These are phyloP conservation scores for Russula dissimulans DNA, from an alignment of 768 basidiomycete species.

Conservation along the genomic window DNA sequence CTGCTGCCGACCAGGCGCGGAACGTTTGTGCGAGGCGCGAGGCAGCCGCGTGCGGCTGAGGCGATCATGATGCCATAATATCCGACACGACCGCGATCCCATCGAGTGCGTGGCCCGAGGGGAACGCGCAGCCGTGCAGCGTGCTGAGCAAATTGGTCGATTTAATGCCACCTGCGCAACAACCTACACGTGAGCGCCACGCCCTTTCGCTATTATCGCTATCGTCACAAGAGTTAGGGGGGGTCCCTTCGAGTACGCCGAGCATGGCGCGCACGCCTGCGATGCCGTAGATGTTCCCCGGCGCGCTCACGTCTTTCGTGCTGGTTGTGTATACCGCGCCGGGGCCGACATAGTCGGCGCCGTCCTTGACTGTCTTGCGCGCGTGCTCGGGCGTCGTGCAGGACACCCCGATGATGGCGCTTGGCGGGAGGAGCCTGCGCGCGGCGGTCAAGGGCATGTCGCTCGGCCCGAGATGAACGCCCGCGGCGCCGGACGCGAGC, in stretches of 20 bases:
- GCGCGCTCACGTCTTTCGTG: conserved; percentile 64
- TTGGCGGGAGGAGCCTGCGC: conserved; percentile 55
- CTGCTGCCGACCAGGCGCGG: conserved; percentile 32
- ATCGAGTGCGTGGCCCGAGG: conserved; percentile 49
- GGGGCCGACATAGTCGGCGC: conserved; percentile 82
- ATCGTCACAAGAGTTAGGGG: not conserved
- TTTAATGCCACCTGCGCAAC: conserved; percentile 74
- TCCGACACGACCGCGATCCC: conserved; percentile 89
- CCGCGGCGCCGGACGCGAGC: conserved; percentile 62
- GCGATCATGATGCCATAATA: conserved; percentile 64
- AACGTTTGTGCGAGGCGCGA: conserved; percentile 36
- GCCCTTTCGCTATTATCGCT: not conserved
- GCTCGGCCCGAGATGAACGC: conserved; percentile 84
- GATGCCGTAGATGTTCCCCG: conserved; percentile 50
- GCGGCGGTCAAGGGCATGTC: conserved; percentile 70
- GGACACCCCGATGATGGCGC: conserved; percentile 71
- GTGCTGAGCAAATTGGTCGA: conserved; percentile 65
- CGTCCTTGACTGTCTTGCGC: conserved; percentile 46
- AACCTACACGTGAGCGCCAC: not conserved
- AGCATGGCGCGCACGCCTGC: conserved; percentile 63
- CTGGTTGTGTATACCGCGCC: conserved; percentile 76
- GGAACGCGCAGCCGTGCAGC: conserved; percentile 59
- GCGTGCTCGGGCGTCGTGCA: conserved; percentile 64
- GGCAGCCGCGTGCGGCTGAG: conserved; percentile 45
- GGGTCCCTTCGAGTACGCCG: conserved; percentile 49